Conservation (phyloP, 2,329 filamentous ascomycete genomes). For the Alternaria sp. region DNA sequence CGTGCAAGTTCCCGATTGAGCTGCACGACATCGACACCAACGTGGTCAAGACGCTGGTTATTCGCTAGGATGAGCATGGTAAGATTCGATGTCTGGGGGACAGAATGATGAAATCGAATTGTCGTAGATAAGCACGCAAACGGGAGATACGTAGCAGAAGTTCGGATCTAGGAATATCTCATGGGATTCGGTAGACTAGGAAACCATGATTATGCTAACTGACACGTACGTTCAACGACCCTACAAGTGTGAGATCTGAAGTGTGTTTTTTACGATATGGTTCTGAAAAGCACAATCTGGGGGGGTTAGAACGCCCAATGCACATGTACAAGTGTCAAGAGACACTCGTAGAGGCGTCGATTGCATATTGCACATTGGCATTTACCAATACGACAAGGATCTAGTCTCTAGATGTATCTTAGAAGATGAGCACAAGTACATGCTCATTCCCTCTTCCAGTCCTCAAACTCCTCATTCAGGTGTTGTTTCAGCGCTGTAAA, state of each 20-base stretch:
- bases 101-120: not conserved
- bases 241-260: not conserved
- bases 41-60: constrained; percentile 61
- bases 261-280: not conserved
- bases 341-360: not conserved
- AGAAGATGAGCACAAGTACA: not conserved
- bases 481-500: constrained; percentile 81
- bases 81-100: not conserved
- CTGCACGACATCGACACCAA: constrained; percentile 67
- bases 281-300: not conserved
- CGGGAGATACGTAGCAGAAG: not conserved
- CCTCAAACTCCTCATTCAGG: constrained; percentile 75
- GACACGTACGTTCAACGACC: not conserved
- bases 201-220: not conserved
- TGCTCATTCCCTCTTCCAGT: constrained; percentile 67
- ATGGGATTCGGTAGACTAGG: not conserved
- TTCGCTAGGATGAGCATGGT: constrained; percentile 29
- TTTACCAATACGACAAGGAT: not conserved
- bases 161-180: not conserved
- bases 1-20: constrained; percentile 66
- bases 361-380: not conserved
- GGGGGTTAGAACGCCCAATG: not conserved
- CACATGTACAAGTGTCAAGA: not conserved
- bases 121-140: not conserved
- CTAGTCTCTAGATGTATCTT: not conserved